Evolutionary conservation across 805 yeast species (phyloP).

Genomic region (Middelhovenomyces tepae): DNA sequence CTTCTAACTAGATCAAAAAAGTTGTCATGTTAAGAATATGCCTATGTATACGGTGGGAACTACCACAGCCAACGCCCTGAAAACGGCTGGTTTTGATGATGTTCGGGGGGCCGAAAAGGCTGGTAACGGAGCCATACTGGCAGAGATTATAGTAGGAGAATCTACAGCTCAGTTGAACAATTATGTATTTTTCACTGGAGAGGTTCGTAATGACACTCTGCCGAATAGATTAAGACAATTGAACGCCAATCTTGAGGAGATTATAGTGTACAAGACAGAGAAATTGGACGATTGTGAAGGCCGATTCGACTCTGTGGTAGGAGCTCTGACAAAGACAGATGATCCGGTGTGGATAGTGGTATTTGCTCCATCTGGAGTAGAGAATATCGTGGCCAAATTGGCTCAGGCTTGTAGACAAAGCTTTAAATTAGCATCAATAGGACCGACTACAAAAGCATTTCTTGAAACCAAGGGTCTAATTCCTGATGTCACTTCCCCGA

Average conservation of each 20-base stretch:
- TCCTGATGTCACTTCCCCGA: slow-evolving; percentile 57
- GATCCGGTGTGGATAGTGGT: slow-evolving; percentile 61
- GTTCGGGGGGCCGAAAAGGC: slow-evolving; percentile 67
- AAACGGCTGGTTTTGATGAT: slow-evolving; percentile 52
- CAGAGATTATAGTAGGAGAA: slow-evolving; percentile 49
- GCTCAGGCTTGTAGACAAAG: slow-evolving; percentile 13
- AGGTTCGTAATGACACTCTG: slow-evolving; percentile 69
- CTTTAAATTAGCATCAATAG: slow-evolving; percentile 67
- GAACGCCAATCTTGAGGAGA: slow-evolving; percentile 44
- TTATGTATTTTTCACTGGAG: slow-evolving; percentile 73
- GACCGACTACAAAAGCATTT: slow-evolving; percentile 77
- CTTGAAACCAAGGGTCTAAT: slow-evolving; percentile 41
- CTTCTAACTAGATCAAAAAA: slow-evolving; percentile 7
- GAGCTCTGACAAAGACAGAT: slow-evolving; percentile 7
- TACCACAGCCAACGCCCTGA: slow-evolving; percentile 58
- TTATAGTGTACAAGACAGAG: slow-evolving; percentile 61
- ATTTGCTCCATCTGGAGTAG: slow-evolving; percentile 87
- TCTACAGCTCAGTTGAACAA: slow-evolving; percentile 12
- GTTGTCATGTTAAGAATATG: slow-evolving; percentile 6
- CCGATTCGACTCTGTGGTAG: slow-evolving; percentile 18
- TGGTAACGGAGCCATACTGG: slow-evolving; percentile 70
- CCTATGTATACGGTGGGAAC: slow-evolving; percentile 87
- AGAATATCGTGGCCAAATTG: slow-evolving; percentile 45
- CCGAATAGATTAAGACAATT: slow-evolving; percentile 45
- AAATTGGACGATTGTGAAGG: slow-evolving; percentile 38